A percentile compares a stretch with the other conserved stretches of the same genome.
phyloP scores from a whole-genome alignment of 148 eudicot genomes.

The Cornus suecica region DNA sequence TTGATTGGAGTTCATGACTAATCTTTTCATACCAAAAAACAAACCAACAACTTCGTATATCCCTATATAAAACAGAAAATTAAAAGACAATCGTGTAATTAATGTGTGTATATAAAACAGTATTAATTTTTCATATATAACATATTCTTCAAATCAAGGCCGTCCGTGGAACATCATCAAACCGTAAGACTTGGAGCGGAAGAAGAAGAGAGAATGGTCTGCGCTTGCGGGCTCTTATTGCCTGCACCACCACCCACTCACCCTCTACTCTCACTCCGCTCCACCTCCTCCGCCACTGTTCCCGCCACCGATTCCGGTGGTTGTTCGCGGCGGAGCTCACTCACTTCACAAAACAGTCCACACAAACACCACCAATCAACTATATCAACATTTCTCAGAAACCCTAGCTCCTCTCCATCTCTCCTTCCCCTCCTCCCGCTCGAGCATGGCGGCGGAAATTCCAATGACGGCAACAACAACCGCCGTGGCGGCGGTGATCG shows the following conservation, averaged over 20 bases:
- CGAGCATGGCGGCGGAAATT: neutral
- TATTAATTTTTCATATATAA: too few species aligned
- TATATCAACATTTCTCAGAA: neutral
- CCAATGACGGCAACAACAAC: neutral
- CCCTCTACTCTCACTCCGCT: neutral
- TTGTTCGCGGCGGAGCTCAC: neutral
- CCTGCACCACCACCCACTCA: neutral
- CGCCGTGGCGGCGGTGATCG: slow-evolving; percentile 23
- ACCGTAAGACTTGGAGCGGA: neutral
- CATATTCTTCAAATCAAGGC: too few species aligned
- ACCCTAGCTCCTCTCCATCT: neutral
- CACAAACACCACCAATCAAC: neutral
- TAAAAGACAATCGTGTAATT: too few species aligned
- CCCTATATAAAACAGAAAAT: too few species aligned
- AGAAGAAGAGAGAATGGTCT: slow-evolving; percentile 11
- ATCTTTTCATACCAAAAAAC: too few species aligned
- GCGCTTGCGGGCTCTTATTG: slow-evolving; percentile 14
- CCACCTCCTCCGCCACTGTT: neutral
- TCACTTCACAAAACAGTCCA: neutral
- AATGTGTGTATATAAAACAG: too few species aligned
- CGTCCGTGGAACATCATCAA: neutral
- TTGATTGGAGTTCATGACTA: too few species aligned
- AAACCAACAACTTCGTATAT: too few species aligned
- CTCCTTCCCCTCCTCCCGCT: neutral
- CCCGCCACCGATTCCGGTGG: neutral